A percentile compares a stretch with the other conserved stretches of the same genome.
phyloP scores from a whole-genome alignment of 805 yeast species.

The Myxozyma neglecta region DNA sequence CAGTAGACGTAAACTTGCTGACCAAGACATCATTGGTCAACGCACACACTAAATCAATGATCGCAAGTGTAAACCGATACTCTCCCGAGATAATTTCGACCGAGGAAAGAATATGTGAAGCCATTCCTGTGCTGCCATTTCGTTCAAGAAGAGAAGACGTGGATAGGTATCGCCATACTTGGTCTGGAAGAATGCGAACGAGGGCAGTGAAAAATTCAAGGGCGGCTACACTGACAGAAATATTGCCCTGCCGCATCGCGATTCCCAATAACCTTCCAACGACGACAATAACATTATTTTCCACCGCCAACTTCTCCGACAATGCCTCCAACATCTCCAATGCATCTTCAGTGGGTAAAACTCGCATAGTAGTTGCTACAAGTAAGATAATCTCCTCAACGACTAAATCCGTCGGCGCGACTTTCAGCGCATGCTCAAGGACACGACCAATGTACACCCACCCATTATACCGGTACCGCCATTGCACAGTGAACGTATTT shows the following conservation, averaged over 20 bases:
- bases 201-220: constrained; percentile 53
- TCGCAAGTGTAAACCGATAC: constrained; percentile 60
- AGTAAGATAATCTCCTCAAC: constrained; percentile 54
- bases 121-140: constrained; percentile 64
- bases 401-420: constrained; percentile 43
- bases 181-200: constrained; percentile 53
- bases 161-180: constrained; percentile 78
- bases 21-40: constrained; percentile 51
- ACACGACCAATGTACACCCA: constrained; percentile 84
- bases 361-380: constrained; percentile 49
- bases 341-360: constrained; percentile 46
- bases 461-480: constrained; percentile 74
- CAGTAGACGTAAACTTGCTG: constrained; percentile 32
- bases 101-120: constrained; percentile 62
- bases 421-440: constrained; percentile 56
- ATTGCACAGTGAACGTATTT: constrained; percentile 52
- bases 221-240: constrained; percentile 48
- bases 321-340: constrained; percentile 44
- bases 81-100: constrained; percentile 70
- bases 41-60: constrained; percentile 56
- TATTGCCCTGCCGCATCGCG: constrained; percentile 57
- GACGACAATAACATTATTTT: constrained; percentile 62
- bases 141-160: constrained; percentile 65
- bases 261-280: constrained; percentile 68
- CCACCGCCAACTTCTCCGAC: constrained; percentile 44